Percentiles rank a stretch among this genome's conserved stretches.
Evolutionary conservation across 495 filamentous ascomycete genomes (phyloP).

Genomic region (Talaromyces liani): DNA sequence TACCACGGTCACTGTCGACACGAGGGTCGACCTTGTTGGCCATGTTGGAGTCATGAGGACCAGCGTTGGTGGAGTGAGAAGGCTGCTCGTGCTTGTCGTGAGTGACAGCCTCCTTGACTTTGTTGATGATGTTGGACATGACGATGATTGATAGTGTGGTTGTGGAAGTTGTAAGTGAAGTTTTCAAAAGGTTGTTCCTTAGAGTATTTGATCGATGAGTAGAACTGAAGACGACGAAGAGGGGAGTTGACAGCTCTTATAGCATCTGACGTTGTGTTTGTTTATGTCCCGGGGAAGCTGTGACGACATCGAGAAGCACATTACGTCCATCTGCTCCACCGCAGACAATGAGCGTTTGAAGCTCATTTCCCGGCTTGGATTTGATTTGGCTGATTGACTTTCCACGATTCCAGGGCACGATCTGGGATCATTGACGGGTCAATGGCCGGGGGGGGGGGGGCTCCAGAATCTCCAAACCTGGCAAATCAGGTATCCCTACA

Average conservation of each 20-base stretch:
- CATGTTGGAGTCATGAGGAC: constrained; percentile 28
- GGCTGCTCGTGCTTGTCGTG: constrained; percentile 24
- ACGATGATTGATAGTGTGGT: constrained; percentile 18
- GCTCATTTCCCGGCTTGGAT: background rate
- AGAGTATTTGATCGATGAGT: background rate
- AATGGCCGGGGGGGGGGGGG: background rate
- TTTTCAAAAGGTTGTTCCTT: background rate
- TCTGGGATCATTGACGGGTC: background rate
- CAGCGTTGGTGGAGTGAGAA: constrained; percentile 11
- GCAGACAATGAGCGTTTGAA: background rate
- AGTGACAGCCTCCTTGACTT: constrained; percentile 63
- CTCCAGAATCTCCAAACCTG: background rate
- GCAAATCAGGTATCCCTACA: background rate
- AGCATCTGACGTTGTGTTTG: background rate
- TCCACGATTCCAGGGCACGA: background rate
- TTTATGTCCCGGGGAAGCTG: background rate
- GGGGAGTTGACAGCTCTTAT: background rate
- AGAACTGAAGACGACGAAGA: background rate
- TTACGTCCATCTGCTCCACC: background rate
- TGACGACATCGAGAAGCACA: constrained; percentile 1
- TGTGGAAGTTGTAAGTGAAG: background rate
- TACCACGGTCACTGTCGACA: constrained; percentile 31
- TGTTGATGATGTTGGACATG: constrained; percentile 65
- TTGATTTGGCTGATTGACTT: background rate
- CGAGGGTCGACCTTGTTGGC: constrained; percentile 40